Evolutionary conservation across 2,329 filamentous ascomycete species (phyloP).

Genomic region (Trichoderma pleuroti): DNA sequence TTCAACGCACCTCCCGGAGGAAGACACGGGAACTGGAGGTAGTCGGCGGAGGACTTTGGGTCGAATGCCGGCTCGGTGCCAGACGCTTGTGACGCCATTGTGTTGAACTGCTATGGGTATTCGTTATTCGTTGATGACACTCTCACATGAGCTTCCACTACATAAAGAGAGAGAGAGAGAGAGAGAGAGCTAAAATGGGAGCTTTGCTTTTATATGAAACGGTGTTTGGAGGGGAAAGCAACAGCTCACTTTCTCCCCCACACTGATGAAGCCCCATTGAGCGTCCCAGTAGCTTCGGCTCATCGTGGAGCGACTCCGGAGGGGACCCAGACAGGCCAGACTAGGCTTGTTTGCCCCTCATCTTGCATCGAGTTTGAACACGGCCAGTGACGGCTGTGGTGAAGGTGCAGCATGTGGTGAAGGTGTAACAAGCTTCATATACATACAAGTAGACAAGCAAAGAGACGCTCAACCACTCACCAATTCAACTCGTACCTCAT

Average conservation of each 20-base stretch:
- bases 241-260: neutral
- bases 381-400: neutral
- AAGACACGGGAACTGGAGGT: constrained; percentile 51
- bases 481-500: neutral
- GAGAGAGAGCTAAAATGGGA: neutral
- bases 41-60: constrained; percentile 49
- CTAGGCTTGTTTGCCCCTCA: neutral
- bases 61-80: constrained; percentile 29
- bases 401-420: neutral
- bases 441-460: neutral
- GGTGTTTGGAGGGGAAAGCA: neutral
- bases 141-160: neutral
- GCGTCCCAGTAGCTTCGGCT: neutral
- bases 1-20: constrained; percentile 63
- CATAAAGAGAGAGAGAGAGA: no score
- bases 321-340: neutral
- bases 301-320: constrained; percentile 8
- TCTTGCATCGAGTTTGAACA: neutral
- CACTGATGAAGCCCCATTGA: neutral
- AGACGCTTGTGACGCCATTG: constrained; percentile 28
- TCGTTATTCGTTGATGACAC: neutral
- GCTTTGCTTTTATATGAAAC: neutral
- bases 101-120: neutral
- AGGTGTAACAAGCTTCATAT: neutral
- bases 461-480: neutral